phyloP scores from a whole-genome alignment of 495 filamentous ascomycete genomes.

The Daldinia bambusicola region DNA sequence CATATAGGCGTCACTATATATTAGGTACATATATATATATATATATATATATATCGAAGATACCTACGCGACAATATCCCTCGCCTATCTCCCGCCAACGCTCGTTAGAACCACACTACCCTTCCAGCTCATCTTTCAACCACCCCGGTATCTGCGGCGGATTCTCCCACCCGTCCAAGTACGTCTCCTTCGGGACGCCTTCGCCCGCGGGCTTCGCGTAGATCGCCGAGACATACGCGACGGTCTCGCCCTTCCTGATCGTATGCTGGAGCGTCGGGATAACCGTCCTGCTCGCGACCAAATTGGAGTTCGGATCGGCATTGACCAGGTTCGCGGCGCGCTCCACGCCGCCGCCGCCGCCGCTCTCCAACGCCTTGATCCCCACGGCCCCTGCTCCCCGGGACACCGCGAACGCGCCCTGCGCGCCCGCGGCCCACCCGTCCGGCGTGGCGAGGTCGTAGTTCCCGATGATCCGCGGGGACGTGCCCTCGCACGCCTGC shows the following conservation, averaged over 20 bases:
- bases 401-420: conserved; percentile 71
- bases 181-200: conserved; percentile 51
- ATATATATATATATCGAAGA: too few species aligned
- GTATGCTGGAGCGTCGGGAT: conserved; percentile 72
- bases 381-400: conserved; percentile 78
- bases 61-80: too few species aligned
- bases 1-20: too few species aligned
- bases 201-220: conserved; percentile 61
- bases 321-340: conserved; percentile 70
- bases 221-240: conserved; percentile 62
- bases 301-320: conserved; percentile 81
- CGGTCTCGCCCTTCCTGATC: conserved; percentile 56
- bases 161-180: conserved; percentile 65
- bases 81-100: background rate
- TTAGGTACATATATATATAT: too few species aligned
- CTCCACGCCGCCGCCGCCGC: too few species aligned
- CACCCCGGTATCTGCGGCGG: conserved; percentile 64
- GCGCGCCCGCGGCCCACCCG: conserved; percentile 62
- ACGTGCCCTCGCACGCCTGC: conserved; percentile 57
- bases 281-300: conserved; percentile 74
- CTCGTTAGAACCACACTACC: background rate
- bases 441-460: conserved; percentile 65
- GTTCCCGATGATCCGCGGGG: conserved; percentile 63
- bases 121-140: conserved; percentile 60
- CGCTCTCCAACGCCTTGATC: conserved; percentile 66